Conservation (phyloP, 2,329 filamentous ascomycete species). For the Talaromyces sp. region DNA sequence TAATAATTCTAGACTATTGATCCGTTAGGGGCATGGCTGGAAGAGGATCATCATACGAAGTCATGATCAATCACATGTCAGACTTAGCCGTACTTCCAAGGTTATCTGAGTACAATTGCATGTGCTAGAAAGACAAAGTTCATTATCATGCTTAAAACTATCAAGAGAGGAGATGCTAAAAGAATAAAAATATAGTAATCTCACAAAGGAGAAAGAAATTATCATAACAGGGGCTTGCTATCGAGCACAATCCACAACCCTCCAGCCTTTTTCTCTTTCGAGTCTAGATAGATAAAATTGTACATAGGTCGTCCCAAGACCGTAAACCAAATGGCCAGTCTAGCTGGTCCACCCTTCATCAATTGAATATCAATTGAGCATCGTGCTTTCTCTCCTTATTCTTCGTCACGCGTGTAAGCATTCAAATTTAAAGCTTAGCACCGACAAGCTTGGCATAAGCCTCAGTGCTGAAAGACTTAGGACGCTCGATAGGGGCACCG, state of each 20-base stretch:
- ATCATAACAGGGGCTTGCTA: not conserved
- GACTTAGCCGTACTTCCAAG: no score
- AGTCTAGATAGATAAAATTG: conserved; percentile 9
- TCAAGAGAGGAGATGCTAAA: not conserved
- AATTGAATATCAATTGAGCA: not conserved
- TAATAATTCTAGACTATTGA: not conserved
- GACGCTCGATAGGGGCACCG: conserved; percentile 94
- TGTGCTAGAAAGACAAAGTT: not conserved
- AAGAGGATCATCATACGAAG: no score
- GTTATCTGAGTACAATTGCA: not conserved
- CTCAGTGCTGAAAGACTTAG: conserved; percentile 98
- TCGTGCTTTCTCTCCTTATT: not conserved
- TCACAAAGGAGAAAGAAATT: conserved; percentile 6
- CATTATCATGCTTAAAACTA: not conserved
- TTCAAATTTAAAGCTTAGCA: conserved; percentile 71
- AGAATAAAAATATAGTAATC: conserved; percentile 16
- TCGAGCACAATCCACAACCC: not conserved
- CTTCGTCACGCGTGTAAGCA: not conserved
- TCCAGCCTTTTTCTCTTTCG: conserved; percentile 2
- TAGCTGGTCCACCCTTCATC: conserved; percentile 9
- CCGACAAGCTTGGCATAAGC: conserved; percentile 90
- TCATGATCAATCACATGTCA: conserved; percentile 2
- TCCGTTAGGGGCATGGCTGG: no score
- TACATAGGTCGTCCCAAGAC: conserved; percentile 11
- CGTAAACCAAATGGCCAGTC: conserved; percentile 21